Evolutionary conservation across 208 protist species (phyloP).

Genomic region (Trichomonas gallinae): DNA sequence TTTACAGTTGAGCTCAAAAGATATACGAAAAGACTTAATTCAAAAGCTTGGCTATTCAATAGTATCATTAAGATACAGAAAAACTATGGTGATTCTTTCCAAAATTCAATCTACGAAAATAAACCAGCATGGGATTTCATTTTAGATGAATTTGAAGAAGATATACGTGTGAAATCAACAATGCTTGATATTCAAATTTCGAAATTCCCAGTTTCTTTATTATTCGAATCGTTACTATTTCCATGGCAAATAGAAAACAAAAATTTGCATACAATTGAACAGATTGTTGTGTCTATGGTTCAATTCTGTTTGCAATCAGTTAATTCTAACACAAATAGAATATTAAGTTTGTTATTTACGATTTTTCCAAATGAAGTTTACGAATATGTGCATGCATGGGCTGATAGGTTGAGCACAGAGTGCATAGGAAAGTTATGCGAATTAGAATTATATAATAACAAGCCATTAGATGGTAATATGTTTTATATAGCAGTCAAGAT

Average conservation of each 20-base stretch:
- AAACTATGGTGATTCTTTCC: neutral
- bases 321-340: neutral
- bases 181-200: neutral
- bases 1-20: neutral
- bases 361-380: neutral
- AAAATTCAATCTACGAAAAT: neutral
- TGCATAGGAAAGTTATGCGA: neutral
- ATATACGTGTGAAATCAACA: neutral
- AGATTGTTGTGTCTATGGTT: neutral
- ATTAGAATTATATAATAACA: neutral
- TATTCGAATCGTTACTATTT: neutral
- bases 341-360: neutral
- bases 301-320: neutral
- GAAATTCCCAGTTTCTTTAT: neutral
- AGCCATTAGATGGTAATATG: neutral
- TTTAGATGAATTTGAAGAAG: neutral
- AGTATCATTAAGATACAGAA: neutral
- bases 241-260: neutral
- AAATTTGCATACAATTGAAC: neutral
- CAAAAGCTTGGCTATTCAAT: neutral
- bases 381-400: neutral
- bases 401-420: neutral
- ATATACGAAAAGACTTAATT: neutral
- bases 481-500: neutral
- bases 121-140: neutral